phyloP scores from a whole-genome alignment of 176 grass and related monocot genomes.

The Pontederia paniculata region DNA sequence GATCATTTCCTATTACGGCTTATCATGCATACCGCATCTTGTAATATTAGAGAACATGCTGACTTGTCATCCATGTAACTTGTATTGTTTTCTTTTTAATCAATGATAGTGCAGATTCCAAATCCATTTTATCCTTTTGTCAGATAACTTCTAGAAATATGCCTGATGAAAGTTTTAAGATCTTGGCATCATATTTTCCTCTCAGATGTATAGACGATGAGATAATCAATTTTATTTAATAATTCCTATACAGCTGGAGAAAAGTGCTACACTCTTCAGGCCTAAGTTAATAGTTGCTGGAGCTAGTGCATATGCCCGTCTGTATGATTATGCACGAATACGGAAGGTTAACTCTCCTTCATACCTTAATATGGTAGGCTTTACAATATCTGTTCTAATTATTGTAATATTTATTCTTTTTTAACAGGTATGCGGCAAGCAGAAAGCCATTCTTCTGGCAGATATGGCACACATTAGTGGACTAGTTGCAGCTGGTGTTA shows the following conservation, averaged over 20 bases:
- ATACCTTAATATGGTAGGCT: not conserved
- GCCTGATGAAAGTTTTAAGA: too few species aligned
- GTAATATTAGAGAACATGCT: too few species aligned
- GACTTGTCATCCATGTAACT: too few species aligned
- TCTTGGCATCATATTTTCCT: too few species aligned
- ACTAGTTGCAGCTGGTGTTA: slow-evolving; percentile 79
- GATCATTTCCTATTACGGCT: too few species aligned
- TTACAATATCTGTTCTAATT: too few species aligned
- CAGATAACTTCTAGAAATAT: too few species aligned
- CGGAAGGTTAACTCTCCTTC: slow-evolving; percentile 44
- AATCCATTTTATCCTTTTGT: too few species aligned
- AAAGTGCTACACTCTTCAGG: slow-evolving; percentile 80
- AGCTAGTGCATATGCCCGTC: slow-evolving; percentile 91
- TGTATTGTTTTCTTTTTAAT: too few species aligned
- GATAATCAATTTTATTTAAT: not conserved
- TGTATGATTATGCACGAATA: slow-evolving; percentile 84
- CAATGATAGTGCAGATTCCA: too few species aligned
- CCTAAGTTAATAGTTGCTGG: slow-evolving; percentile 97
- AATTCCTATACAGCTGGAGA: slow-evolving; percentile 59
- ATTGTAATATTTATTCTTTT: slow-evolving; percentile 1
- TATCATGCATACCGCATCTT: too few species aligned
- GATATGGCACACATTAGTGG: slow-evolving; percentile 99
- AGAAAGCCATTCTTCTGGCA: slow-evolving; percentile 85
- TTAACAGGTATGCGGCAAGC: slow-evolving; percentile 82
- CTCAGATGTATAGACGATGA: too few species aligned